Percentiles rank a stretch among this genome's conserved stretches.
These are phyloP conservation scores for Penicillium sp. DNA, from an alignment of 2,329 filamentous ascomycete genomes.

Conservation along the genomic window DNA sequence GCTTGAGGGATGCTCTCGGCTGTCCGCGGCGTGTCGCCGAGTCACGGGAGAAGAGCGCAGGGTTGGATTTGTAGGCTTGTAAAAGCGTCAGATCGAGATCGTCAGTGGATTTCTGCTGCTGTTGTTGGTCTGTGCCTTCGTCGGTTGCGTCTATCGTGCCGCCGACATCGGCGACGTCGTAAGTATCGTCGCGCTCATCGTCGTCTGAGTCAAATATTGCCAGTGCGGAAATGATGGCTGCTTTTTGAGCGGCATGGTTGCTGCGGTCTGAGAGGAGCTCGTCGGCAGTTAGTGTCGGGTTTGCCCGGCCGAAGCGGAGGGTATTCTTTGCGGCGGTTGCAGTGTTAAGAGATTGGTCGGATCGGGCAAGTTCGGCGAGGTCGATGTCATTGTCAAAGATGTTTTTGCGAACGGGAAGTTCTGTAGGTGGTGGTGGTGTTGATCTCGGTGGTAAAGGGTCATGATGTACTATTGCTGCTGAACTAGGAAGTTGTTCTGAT, in stretches of 20 bases:
- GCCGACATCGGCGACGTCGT: conserved; percentile 89
- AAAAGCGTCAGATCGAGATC: conserved; percentile 73
- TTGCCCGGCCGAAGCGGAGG: conserved; percentile 77
- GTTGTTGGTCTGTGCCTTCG: conserved; percentile 57
- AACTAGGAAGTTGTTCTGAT: conserved; percentile 56
- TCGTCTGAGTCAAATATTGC: conserved; percentile 91
- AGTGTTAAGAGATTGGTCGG: conserved; percentile 45
- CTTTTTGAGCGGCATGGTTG: conserved; percentile 70
- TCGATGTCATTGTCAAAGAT: conserved; percentile 77
- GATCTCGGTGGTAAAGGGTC: conserved; percentile 60
- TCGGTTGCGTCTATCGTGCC: conserved; percentile 74
- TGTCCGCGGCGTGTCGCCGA: conserved; percentile 69
- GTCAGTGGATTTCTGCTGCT: conserved; percentile 44
- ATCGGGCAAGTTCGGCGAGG: conserved; percentile 71
- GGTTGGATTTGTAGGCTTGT: conserved; percentile 68
- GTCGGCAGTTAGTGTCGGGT: conserved; percentile 69
- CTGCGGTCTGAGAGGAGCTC: conserved; percentile 70
- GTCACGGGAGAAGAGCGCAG: conserved; percentile 73
- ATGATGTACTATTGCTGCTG: conserved; percentile 56
- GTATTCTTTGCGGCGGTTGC: conserved; percentile 39
- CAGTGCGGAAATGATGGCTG: conserved; percentile 84
- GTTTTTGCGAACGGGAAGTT: conserved; percentile 63
- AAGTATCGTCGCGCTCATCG: conserved; percentile 96
- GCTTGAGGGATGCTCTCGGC: conserved; percentile 67
- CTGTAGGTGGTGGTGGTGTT: conserved; percentile 36